Base-by-base conservation (phyloP, 2,329 filamentous ascomycete genomes). In the Zymoseptoria ardabiliae region DNA sequence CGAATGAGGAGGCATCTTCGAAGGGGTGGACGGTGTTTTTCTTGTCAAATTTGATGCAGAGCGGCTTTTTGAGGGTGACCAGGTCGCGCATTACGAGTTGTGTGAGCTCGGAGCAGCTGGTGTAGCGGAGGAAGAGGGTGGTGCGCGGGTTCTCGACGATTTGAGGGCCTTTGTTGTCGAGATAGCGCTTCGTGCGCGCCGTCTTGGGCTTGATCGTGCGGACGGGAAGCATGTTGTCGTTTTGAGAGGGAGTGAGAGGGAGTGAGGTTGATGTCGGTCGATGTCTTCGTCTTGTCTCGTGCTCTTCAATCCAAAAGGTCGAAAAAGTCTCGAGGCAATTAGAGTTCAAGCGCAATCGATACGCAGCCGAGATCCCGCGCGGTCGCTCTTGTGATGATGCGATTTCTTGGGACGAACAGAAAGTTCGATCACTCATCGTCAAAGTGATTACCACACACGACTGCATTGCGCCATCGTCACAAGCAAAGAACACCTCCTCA, bases 1-100 rank as follows among this genome's bases (percentile, higher is more conserved):
- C 91, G 66, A 97, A 83, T 56, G 89, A 93, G 25, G 87, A 81
- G 64, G 89, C 79, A 73, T 95, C 91, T 75, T 97, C 93, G 75
- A 99, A 99, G 2, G 94, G 94, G 75, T 94, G 91, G 69, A 96
- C 88, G 67, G 86, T 82, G 76, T 99, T 99, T 81, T 97, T 97
- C 83, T 97, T 99, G 76, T 86, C 90, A 79, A 99, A 96, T 67
- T 92, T 91, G 75, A 95, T 88, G 65, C 87, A 87, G 62, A 93
- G 82, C 2, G 92, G 91, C 70, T 89, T 86, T 69, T 93, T 92
- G 71, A 99, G 81, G 54, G 90, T 84, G 76, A 91, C 85, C 58
- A 99, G 83, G 70, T 97, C 94, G 66, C 85, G 88, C 63, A 97
- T 81, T 59, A 91, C 90, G 68, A 93, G 87, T 76, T 95, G 87